Percentiles rank a stretch among this genome's conserved stretches.
Conservation (phyloP, 1,284 basidiomycete genomes). For the Leucoagaricus sp. region DNA sequence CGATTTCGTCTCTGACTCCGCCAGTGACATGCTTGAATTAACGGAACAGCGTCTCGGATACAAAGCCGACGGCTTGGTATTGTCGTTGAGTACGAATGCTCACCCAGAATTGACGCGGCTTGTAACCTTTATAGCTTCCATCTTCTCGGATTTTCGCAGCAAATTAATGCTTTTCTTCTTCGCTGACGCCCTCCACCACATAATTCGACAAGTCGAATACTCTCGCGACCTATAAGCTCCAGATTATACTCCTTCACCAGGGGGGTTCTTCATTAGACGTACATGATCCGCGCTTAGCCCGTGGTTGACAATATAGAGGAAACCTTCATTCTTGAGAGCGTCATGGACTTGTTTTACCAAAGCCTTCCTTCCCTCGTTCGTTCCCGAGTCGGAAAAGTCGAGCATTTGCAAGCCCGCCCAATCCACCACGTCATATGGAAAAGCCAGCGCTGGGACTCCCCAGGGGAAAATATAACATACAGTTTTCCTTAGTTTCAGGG, state of each 20-base stretch:
- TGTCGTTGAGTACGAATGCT: not conserved
- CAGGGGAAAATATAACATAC: slow-evolving; percentile 29
- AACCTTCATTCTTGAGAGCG: slow-evolving; percentile 58
- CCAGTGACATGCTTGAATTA: slow-evolving; percentile 44
- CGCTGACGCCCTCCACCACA: slow-evolving; percentile 49
- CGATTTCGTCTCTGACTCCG: slow-evolving; percentile 56
- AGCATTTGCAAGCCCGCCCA: slow-evolving; percentile 65
- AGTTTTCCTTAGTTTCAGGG: slow-evolving; percentile 31
- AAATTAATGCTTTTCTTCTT: slow-evolving; percentile 57
- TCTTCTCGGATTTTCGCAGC: slow-evolving; percentile 44
- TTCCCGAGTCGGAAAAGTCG: slow-evolving; percentile 55
- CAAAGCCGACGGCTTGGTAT: not conserved
- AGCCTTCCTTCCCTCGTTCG: slow-evolving; percentile 43
- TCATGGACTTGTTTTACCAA: slow-evolving; percentile 50
- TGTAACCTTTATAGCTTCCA: slow-evolving; percentile 58
- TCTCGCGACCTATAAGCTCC: slow-evolving; percentile 41
- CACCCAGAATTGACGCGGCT: slow-evolving; percentile 53
- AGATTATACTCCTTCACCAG: too few species aligned
- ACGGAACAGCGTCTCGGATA: not conserved
- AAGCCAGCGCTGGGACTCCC: too few species aligned
- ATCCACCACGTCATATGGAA: slow-evolving; percentile 42
- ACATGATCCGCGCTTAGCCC: slow-evolving; percentile 48
- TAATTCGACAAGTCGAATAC: slow-evolving; percentile 62
- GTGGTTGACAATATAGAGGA: slow-evolving; percentile 61
- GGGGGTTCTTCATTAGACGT: too few species aligned